A percentile compares a stretch with the other conserved stretches of the same genome.
Conservation (phyloP, 2,329 filamentous ascomycete genomes). For the Fusarium illudens region DNA sequence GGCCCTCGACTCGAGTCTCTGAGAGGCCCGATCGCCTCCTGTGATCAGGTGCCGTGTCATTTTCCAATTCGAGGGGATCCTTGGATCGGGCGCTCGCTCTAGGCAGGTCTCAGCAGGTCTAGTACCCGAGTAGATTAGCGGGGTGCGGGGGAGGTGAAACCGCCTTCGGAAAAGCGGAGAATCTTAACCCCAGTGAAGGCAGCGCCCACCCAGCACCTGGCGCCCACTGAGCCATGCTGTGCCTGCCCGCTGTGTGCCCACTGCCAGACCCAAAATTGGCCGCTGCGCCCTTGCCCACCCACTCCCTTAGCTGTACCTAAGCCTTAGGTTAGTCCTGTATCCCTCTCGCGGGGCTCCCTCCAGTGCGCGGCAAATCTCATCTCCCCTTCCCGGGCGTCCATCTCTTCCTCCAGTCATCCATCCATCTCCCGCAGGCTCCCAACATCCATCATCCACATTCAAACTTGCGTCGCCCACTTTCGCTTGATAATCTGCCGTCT, state of each 20-base stretch:
- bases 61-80: conserved; percentile 26
- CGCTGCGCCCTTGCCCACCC: background rate
- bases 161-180: conserved; percentile 41
- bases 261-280: background rate
- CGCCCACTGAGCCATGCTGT: conserved; percentile 18
- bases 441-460: conserved; percentile 19
- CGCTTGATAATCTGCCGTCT: conserved; percentile 6
- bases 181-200: conserved; percentile 26
- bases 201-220: background rate
- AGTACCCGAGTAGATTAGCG: conserved; percentile 37
- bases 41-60: conserved; percentile 32
- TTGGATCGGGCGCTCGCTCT: conserved; percentile 10
- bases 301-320: background rate
- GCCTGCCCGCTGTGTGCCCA: conserved; percentile 11
- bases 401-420: conserved; percentile 20
- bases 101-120: conserved; percentile 20
- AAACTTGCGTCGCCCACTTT: conserved; percentile 13
- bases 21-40: background rate
- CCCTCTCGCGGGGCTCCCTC: too few species aligned
- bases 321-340: too few species aligned
- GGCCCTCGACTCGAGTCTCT: conserved; percentile 1
- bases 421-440: conserved; percentile 9
- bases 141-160: conserved; percentile 41
- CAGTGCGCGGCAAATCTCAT: conserved; percentile 39
- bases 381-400: conserved; percentile 23